These are phyloP conservation scores for Lodderomyces orthopsilosis DNA, from an alignment of 1,139 yeast genomes.

Conservation along the genomic window DNA sequence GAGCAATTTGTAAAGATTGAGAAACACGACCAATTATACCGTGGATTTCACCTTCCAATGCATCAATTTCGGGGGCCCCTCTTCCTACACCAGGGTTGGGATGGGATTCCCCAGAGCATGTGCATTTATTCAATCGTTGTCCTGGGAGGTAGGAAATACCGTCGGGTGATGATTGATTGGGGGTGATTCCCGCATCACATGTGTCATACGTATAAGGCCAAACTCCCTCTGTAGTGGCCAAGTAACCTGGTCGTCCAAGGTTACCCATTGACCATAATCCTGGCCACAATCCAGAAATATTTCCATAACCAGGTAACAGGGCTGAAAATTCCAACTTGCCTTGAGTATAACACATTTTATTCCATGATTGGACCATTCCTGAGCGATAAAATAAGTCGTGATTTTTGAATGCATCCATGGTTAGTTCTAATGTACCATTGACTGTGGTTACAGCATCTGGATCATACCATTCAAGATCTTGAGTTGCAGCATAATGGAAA, in stretches of 20 bases:
- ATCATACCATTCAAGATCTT: constrained; percentile 83
- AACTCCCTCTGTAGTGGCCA: constrained; percentile 76
- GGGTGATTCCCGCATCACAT: constrained; percentile 86
- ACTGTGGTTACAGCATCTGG: constrained; percentile 76
- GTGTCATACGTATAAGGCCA: constrained; percentile 86
- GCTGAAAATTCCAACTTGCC: constrained; percentile 71
- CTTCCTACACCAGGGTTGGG: constrained; percentile 78
- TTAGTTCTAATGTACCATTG: constrained; percentile 60
- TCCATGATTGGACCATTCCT: constrained; percentile 88
- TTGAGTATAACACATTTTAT: constrained; percentile 74
- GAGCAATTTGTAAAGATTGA: constrained; percentile 81
- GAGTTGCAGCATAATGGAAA: constrained; percentile 74
- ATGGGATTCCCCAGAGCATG: constrained; percentile 74
- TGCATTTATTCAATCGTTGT: constrained; percentile 65
- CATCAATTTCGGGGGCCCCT: constrained; percentile 89
- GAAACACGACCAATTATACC: constrained; percentile 66
- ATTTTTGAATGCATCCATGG: constrained; percentile 69
- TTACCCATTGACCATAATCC: constrained; percentile 89
- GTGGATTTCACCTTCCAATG: constrained; percentile 69
- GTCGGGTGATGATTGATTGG: constrained; percentile 81
- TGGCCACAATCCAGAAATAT: constrained; percentile 79
- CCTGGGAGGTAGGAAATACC: constrained; percentile 80
- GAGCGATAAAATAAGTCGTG: constrained; percentile 74
- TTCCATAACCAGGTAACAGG: constrained; percentile 69
- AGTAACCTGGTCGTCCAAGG: constrained; percentile 76